phyloP scores from a whole-genome alignment of 148 eudicot genomes.

The Mesembryanthemum crystallinum region DNA sequence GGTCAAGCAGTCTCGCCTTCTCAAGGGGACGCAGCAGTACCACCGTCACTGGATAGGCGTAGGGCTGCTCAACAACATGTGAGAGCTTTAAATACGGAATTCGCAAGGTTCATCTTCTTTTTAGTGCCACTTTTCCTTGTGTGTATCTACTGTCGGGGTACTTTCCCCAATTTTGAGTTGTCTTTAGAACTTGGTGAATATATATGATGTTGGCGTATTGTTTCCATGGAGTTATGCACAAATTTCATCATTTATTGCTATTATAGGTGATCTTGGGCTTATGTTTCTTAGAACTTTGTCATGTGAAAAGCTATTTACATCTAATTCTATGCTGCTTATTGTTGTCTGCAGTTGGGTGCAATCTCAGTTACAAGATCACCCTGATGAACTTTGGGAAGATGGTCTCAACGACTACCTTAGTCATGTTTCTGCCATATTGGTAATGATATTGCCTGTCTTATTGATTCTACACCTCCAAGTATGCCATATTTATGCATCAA shows the following conservation, averaged over 20 bases:
- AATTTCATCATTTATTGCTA: neutral
- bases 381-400: constrained; percentile 99
- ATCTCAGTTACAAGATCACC: constrained; percentile 73
- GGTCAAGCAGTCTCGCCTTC: constrained; percentile 43
- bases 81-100: constrained; percentile 88
- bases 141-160: neutral
- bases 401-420: constrained; percentile 70
- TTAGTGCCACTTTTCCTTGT: neutral
- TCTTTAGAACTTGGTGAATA: neutral
- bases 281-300: neutral
- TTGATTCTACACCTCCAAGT: neutral
- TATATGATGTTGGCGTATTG: neutral
- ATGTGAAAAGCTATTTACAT: constrained; percentile 5
- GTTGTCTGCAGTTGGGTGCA: constrained; percentile 84
- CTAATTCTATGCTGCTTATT: constrained; percentile 17
- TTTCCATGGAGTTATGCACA: neutral
- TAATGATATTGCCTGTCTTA: constrained; percentile 18
- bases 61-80: constrained; percentile 85
- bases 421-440: constrained; percentile 73
- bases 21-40: constrained; percentile 33
- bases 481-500: neutral
- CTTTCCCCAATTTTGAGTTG: neutral
- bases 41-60: constrained; percentile 56
- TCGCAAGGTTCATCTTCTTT: constrained; percentile 67
- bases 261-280: neutral